Percentiles rank a stretch among this genome's conserved stretches.
Evolutionary conservation across 139 green algal genomes (phyloP).

Genomic region (Volvox reticuliferus): DNA sequence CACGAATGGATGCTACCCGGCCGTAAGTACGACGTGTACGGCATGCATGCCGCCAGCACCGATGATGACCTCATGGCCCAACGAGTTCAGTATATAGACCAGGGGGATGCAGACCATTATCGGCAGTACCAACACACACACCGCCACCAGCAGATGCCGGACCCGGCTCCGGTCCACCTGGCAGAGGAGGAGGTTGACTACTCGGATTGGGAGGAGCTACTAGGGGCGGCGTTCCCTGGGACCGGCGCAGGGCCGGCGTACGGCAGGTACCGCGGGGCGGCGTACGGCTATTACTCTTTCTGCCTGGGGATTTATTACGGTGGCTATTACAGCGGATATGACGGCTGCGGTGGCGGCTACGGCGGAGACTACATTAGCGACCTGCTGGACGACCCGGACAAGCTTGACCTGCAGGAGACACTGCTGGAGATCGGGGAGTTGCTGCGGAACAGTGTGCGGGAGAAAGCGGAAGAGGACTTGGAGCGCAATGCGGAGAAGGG

Average conservation of each 20-base stretch:
- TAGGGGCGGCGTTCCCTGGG: not conserved
- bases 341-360: not conserved
- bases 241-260: not conserved
- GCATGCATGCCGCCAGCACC: not conserved
- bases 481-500: not conserved
- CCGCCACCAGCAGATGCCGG: not conserved
- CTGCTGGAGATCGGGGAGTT: not conserved
- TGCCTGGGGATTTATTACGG: not conserved
- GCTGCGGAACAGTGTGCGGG: not conserved
- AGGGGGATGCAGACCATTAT: no score
- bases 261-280: not conserved
- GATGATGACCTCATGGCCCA: not conserved
- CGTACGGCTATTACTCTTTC: not conserved
- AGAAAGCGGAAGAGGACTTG: not conserved
- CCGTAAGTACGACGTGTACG: constrained; percentile 3
- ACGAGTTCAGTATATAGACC: not conserved
- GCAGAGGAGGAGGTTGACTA: not conserved
- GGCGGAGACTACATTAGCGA: not conserved
- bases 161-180: not conserved
- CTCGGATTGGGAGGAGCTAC: not conserved
- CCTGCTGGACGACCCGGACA: not conserved
- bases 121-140: no score
- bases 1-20: not conserved
- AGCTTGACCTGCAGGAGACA: not conserved
- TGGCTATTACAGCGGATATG: not conserved